Base-by-base conservation (phyloP, 192 early-diverging fungal species). In the Glomus cerebriforme region DNA sequence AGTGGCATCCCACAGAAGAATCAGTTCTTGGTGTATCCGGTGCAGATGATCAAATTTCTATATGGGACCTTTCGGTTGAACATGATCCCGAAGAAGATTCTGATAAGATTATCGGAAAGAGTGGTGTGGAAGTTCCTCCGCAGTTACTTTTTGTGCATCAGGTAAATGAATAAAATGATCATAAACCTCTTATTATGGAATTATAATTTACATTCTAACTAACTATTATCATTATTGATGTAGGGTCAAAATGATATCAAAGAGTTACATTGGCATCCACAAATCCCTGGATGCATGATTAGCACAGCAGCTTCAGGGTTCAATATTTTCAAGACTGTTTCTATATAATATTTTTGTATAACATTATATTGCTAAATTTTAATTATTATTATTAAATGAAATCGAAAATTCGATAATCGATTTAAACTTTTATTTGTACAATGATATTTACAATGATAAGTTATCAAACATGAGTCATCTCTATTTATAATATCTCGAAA, bases 61-160 rank as follows among this genome's bases (percentile, higher is more conserved):
- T 99, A 37, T 99, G 98, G 98, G 98, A 99, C 84, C 87, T 99
- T 72, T 94, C 96, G n/a, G 93, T 98, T 12, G 98, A 99, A 84
- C 88, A 92, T 47, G 98, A 99, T 83, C 89, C 93, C 8, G 98
- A 98, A 83, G 96, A 98, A 84, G 90, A 91, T 63, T 86, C 88
- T 6, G 89, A 81, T 32, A 79, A 83, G 60, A 82, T 91, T 29
- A 84, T 87, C 19, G 86, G 86, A 54, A 93, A 92, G 10, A 75
- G 85, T 37, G 89, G 88, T 37, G 87, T 94, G 27, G 91, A 96
- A 49, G 94, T 98, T 3, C 98, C 98, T 58, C 92, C 96, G 62
- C 98, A 99, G 81, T 86, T 99, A 63, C 84, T 99, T 84, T 98
- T 97, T 83, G 90, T 96, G 39, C 94, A 96, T 83, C 88, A 86